Base-by-base conservation (phyloP, 768 basidiomycete genomes). In the Pholiota microspora region DNA sequence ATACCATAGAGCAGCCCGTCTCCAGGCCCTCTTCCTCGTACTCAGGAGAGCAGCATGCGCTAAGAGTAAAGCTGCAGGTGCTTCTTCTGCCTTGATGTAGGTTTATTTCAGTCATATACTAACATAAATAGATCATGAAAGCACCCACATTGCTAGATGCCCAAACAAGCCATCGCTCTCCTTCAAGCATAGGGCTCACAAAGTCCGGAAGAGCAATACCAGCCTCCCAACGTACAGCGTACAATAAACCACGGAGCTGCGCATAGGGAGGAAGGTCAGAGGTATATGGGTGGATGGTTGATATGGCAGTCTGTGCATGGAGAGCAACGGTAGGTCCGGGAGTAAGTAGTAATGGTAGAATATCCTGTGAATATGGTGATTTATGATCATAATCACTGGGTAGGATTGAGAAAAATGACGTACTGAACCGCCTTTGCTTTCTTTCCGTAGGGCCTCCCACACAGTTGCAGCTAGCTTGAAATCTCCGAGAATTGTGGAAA, bases 401-500 rank as follows among this genome's bases (percentile, higher is more conserved):
- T 15, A 16, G 28, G 27, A 35, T 13, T 18, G 3, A 35, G 15
- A 21, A 23, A 48, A 3, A 44, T 50, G 15, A 76, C 85, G 59
- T 70, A 95, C 93, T 25, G 88, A 89, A 38, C 95, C 95, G 31
- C 87, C 86, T 65, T 91, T 94, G 38, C 82, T 82, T 56, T 98
- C 95, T 66, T 94, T 94, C 46, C 92, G 77, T 29, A 94, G 66
- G 3, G 86, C 76, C 66, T 98, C 97, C 89, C 95, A 98, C 2
- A 94, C 83, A 7, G 73, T 71, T 2, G 81, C 75, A 0, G 95
- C 96, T 28, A 95, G 77, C 61, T 91, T 93, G 67, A 85, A 84
- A 69, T 99, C 97, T 2, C 94, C 89, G 2, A 98, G 71, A 55
- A 95, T 83, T 16, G 97, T 97, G 7, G 93, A 86, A 71, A 98